These are phyloP conservation scores for Hypoxylon sp. DNA, from an alignment of 2,329 filamentous ascomycete species.

Conservation along the genomic window DNA sequence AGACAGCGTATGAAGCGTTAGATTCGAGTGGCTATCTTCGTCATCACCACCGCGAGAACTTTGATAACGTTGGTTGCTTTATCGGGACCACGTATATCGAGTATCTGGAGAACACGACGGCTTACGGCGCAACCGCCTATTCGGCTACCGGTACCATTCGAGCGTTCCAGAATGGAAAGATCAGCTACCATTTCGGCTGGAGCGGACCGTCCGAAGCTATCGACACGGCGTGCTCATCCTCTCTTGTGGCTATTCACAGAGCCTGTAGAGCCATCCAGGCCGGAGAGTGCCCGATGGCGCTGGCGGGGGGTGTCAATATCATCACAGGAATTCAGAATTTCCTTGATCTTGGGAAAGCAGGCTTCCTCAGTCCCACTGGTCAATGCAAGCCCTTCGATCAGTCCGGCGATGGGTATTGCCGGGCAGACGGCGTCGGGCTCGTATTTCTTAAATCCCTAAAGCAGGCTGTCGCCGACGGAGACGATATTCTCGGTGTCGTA, in stretches of 20 bases:
- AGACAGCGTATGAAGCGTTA: slow-evolving; percentile 31
- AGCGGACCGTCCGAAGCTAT: slow-evolving; percentile 46
- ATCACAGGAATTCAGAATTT: slow-evolving; percentile 38
- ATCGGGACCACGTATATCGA: no score
- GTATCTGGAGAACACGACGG: neutral
- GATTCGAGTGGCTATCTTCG: slow-evolving; percentile 32
- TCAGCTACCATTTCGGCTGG: slow-evolving; percentile 50
- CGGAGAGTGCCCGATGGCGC: slow-evolving; percentile 43
- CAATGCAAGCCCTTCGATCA: slow-evolving; percentile 48
- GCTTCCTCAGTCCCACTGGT: slow-evolving; percentile 42
- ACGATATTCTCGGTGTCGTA: slow-evolving; percentile 50
- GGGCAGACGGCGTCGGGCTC: slow-evolving; percentile 56
- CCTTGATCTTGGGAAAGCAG: slow-evolving; percentile 38
- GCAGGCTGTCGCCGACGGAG: slow-evolving; percentile 55
- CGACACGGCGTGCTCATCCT: slow-evolving; percentile 51
- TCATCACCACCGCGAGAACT: slow-evolving; percentile 7
- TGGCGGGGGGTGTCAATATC: slow-evolving; percentile 46
- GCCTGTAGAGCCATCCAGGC: slow-evolving; percentile 43
- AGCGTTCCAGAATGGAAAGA: slow-evolving; percentile 45
- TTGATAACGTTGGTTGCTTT: slow-evolving; percentile 32
- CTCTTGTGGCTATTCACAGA: slow-evolving; percentile 46
- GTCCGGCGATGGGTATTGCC: slow-evolving; percentile 58
- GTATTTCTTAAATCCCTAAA: slow-evolving; percentile 58
- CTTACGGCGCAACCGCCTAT: slow-evolving; percentile 38
- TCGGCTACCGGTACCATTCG: slow-evolving; percentile 43